Evolutionary conservation across 305 asterid genomes (phyloP).

Genomic region (Fraxinus nigra): DNA sequence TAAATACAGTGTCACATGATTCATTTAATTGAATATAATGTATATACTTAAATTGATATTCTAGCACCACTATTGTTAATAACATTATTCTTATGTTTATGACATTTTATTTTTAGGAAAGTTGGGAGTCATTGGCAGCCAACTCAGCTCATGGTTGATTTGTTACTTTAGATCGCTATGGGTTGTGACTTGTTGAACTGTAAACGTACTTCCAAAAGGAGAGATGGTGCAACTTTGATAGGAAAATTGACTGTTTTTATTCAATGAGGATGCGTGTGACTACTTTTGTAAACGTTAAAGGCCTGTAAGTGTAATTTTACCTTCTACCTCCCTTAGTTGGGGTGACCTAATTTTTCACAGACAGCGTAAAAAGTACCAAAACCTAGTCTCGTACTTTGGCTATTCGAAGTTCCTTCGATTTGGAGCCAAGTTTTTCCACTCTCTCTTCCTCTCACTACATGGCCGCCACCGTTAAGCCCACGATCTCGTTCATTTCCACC

Average conservation of each 20-base stretch:
- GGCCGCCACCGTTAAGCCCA: conserved; percentile 42
- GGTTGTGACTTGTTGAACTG: background rate
- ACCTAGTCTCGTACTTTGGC: conserved; percentile 41
- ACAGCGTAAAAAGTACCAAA: background rate
- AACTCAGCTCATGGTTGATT: background rate
- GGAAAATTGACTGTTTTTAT: background rate
- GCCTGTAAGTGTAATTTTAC: background rate
- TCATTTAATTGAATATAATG: too few species aligned
- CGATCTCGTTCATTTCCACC: conserved; percentile 18
- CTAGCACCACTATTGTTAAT: too few species aligned
- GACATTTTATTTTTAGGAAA: background rate
- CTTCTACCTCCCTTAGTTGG: background rate
- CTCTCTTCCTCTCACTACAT: conserved; percentile 9
- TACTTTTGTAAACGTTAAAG: background rate
- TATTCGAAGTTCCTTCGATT: conserved; percentile 34
- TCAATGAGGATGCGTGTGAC: background rate
- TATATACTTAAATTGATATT: too few species aligned
- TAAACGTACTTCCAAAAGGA: background rate
- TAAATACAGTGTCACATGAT: too few species aligned
- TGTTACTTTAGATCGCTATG: background rate
- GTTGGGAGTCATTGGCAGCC: background rate
- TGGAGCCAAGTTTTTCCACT: background rate
- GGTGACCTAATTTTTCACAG: background rate
- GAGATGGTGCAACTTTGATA: background rate
- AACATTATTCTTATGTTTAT: too few species aligned